phyloP scores from a whole-genome alignment of 2,329 filamentous ascomycete species.

The Byssochlamys sp. region DNA sequence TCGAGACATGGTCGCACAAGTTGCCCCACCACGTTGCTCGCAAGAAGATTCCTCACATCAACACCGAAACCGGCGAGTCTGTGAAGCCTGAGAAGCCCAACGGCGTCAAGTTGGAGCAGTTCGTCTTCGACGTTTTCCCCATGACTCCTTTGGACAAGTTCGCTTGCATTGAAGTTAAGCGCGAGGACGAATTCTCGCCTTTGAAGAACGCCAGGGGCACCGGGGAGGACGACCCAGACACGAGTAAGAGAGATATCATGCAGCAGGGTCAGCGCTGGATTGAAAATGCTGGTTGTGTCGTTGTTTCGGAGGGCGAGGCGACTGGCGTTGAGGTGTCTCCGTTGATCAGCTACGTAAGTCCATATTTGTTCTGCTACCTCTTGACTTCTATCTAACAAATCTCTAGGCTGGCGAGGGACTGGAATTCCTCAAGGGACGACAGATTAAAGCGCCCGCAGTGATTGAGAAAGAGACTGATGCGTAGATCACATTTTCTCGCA shows the following conservation, averaged over 20 bases:
- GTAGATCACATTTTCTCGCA: conserved; percentile 10
- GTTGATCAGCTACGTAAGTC: conserved; percentile 85
- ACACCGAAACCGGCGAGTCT: conserved; percentile 64
- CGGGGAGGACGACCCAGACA: conserved; percentile 87
- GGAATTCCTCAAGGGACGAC: conserved; percentile 49
- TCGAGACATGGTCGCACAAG: conserved; percentile 73
- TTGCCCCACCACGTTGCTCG: conserved; percentile 90
- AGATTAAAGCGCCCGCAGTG: conserved; percentile 55
- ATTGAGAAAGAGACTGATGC: conserved; percentile 48
- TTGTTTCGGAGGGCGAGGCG: conserved; percentile 53
- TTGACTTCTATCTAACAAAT: conserved; percentile 8
- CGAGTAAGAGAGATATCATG: conserved; percentile 84
- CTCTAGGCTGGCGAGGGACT: conserved; percentile 52
- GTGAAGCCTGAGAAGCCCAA: conserved; percentile 92
- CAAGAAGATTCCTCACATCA: conserved; percentile 92
- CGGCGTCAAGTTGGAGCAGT: conserved; percentile 97
- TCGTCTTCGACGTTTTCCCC: conserved; percentile 97
- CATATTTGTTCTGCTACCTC: background rate
- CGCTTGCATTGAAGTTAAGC: conserved; percentile 87
- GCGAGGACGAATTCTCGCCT: conserved; percentile 95
- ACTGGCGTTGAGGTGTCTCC: conserved; percentile 83
- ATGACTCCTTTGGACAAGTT: conserved; percentile 78
- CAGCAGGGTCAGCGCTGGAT: conserved; percentile 80
- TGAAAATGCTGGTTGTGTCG: conserved; percentile 63
- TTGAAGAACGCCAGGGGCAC: conserved; percentile 83